Percentiles rank a stretch among this genome's conserved stretches.
These are phyloP conservation scores for Globisporangium canariense DNA, from an alignment of 352 stramenopile species.

Conservation along the genomic window DNA sequence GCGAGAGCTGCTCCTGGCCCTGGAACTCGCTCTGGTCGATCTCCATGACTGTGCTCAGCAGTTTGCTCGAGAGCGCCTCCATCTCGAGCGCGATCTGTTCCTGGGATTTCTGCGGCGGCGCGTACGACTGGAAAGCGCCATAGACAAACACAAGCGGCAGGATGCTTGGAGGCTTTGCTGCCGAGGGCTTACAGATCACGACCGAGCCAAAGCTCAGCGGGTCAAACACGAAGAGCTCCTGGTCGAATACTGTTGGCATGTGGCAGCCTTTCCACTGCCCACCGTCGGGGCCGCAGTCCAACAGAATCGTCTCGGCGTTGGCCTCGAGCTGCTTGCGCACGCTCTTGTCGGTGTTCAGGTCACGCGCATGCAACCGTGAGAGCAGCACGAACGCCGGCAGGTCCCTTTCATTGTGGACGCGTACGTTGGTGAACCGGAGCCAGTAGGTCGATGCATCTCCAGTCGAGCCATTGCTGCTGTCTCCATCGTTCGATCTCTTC, in stretches of 20 bases:
- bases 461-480: background rate
- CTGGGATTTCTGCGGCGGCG: conserved; percentile 44
- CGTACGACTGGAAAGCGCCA: conserved; percentile 54
- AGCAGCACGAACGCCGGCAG: conserved; percentile 60
- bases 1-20: conserved; percentile 28
- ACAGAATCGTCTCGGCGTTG: conserved; percentile 39
- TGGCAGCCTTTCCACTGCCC: conserved; percentile 53
- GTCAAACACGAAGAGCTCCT: conserved; percentile 57
- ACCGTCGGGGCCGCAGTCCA: conserved; percentile 58
- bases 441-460: conserved; percentile 26
- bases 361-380: conserved; percentile 24
- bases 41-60: conserved; percentile 53
- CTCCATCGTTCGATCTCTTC: background rate
- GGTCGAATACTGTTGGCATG: conserved; percentile 43
- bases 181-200: conserved; percentile 56
- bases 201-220: conserved; percentile 46
- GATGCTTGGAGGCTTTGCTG: conserved; percentile 46
- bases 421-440: conserved; percentile 56
- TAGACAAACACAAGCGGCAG: conserved; percentile 47
- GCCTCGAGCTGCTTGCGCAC: conserved; percentile 34
- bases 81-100: conserved; percentile 44
- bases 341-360: conserved; percentile 23
- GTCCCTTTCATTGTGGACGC: conserved; percentile 51
- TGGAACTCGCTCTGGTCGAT: conserved; percentile 35
- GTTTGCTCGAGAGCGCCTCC: conserved; percentile 37